Evolutionary conservation across 2,329 filamentous ascomycete species (phyloP).

Genomic region (Arthrobotrys sphaeroides): DNA sequence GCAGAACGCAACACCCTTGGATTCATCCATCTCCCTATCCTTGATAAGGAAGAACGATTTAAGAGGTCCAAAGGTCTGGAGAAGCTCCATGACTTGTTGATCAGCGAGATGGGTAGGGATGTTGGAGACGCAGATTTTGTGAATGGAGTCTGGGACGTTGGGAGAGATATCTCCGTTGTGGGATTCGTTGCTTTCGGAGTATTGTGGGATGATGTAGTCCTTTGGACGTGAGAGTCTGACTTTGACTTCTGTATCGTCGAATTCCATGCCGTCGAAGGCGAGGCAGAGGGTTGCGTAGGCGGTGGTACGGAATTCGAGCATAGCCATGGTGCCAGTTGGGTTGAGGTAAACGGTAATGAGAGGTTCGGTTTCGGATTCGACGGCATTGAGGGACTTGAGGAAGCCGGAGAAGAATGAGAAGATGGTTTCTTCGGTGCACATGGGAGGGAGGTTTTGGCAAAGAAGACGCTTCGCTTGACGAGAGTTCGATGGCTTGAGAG

Average conservation of each 20-base stretch:
- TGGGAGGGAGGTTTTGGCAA: slow-evolving; percentile 79
- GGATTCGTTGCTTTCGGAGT: slow-evolving; percentile 80
- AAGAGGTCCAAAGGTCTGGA: slow-evolving; percentile 89
- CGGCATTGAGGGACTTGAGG: slow-evolving; percentile 93
- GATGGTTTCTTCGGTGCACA: slow-evolving; percentile 78
- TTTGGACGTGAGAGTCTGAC: slow-evolving; percentile 56
- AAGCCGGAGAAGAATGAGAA: slow-evolving; percentile 93
- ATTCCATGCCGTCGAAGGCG: slow-evolving; percentile 86
- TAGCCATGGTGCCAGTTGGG: slow-evolving; percentile 79
- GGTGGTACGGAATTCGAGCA: slow-evolving; percentile 88
- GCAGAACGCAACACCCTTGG: slow-evolving; percentile 92
- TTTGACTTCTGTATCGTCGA: slow-evolving; percentile 72
- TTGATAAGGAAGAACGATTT: slow-evolving; percentile 92
- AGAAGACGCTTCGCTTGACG: slow-evolving; percentile 93
- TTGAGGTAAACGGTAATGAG: slow-evolving; percentile 79
- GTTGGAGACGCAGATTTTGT: slow-evolving; percentile 93
- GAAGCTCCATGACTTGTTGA: slow-evolving; percentile 87
- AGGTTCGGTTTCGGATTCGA: slow-evolving; percentile 81
- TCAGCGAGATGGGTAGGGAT: slow-evolving; percentile 88
- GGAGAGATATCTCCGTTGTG: slow-evolving; percentile 80
- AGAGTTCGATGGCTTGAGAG: slow-evolving; percentile 90
- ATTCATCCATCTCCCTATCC: slow-evolving; percentile 84
- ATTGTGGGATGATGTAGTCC: slow-evolving; percentile 83
- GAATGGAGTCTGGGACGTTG: slow-evolving; percentile 86
- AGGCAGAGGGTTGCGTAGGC: slow-evolving; percentile 90